These are phyloP conservation scores for Lepidium campestre DNA, from an alignment of 441 rosid species.

Conservation along the genomic window DNA sequence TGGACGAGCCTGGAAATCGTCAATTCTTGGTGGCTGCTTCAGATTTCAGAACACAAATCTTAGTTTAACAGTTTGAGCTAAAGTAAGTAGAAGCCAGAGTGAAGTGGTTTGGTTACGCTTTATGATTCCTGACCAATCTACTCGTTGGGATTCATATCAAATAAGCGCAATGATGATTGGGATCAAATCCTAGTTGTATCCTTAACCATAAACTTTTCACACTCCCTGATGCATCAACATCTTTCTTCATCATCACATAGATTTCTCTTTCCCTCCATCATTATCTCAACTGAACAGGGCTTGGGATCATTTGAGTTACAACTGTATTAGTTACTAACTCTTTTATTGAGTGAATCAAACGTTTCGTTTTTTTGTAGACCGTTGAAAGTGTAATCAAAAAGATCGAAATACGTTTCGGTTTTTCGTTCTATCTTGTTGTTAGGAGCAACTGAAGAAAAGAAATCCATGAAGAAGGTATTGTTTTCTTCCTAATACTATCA, in stretches of 20 bases:
- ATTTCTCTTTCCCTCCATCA: too few relatives aligned
- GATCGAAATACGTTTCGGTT: too few relatives aligned
- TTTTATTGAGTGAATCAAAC: too few relatives aligned
- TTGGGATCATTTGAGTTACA: too few relatives aligned
- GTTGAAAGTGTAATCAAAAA: too few relatives aligned
- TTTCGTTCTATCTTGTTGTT: constrained; percentile 12
- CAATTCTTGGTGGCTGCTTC: constrained; percentile 35
- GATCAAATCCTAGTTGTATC: not conserved
- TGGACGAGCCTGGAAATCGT: constrained; percentile 28
- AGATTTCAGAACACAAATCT: not conserved
- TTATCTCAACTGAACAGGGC: too few relatives aligned
- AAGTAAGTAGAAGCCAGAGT: too few relatives aligned
- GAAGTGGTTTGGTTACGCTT: not conserved
- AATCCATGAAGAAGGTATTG: constrained; percentile 18
- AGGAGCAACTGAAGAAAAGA: constrained; percentile 14
- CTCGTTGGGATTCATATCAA: not conserved
- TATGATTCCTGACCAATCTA: not conserved
- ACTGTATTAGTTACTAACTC: too few relatives aligned
- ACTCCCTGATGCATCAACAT: not conserved
- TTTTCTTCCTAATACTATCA: not conserved
- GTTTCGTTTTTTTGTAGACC: too few relatives aligned
- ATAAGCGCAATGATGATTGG: too few relatives aligned
- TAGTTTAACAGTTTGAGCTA: too few relatives aligned
- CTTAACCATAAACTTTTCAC: not conserved
- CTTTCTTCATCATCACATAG: not conserved